Evolutionary conservation across 208 protist genomes (phyloP), one percentile per base, ranked within the genome.

Genomic region (Entamoeba moshkovskii): DNA sequence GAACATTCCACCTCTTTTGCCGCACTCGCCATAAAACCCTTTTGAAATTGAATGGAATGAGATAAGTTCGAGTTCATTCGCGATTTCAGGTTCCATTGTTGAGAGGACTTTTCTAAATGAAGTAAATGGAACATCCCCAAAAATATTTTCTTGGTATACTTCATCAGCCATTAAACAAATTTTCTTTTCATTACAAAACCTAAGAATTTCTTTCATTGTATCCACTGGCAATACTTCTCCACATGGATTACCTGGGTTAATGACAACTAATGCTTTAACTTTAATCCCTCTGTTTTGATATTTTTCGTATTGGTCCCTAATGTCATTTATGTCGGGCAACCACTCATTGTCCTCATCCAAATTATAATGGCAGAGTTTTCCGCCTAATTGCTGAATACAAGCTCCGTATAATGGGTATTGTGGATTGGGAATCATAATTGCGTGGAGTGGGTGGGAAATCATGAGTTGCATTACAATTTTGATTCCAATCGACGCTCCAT

Each of bases 351-450:
- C 91, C 95, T 99, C 98, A 92, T 98, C 95, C 1, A 99, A 96
- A 93, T 98, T 98, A 95, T 99, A 99, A 42, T 96, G 96, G 38
- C 98, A 97, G 92, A 95, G 93, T 16, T 49, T 95, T 85, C 98
- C 99, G 42, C 97, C 97, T 42, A 98, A 96, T 16, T 99, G 95
- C 5, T 97, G 95, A 93, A 99, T 97, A 93, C 98, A 97, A 6
- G 98, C 98, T 49, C 97, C 98, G 97, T 99, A 99, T 11, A 99
- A 96, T 93, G 99, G 99, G 96, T 99, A 99, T 96, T 99, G 98
- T 93, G 99, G 99, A 92, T 99, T 98, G 29, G 99, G 99, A 49
- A 99, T 97, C 95, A 99, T 97, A 16, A 98, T 95, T 47, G 48
- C 95, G 44, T 94, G 45, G 1, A 38, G 22, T 25, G 59, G 13